Conservation (phyloP, 2,329 filamentous ascomycete genomes). For the Aspergillus phoenicis region DNA sequence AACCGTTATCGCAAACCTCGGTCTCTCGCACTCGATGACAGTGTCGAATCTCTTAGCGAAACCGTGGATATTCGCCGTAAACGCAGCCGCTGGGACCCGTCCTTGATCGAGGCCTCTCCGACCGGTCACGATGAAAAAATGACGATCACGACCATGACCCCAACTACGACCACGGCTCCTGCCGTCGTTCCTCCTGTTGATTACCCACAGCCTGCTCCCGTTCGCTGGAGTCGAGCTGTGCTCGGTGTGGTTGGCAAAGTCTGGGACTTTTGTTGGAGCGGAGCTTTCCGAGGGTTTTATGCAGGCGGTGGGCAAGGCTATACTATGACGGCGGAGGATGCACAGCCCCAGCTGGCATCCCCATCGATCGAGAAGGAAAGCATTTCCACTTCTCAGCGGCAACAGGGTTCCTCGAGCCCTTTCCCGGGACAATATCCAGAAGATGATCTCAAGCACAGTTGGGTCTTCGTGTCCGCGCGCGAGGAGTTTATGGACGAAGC, state of each 20-base stretch:
- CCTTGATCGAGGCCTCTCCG: constrained; percentile 27
- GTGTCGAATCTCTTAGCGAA: constrained; percentile 28
- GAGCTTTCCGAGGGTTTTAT: constrained; percentile 78
- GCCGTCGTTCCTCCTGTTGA: not conserved
- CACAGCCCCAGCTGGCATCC: constrained; percentile 12
- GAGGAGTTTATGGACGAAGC: constrained; percentile 26
- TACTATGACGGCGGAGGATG: constrained; percentile 48
- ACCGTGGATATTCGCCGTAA: constrained; percentile 32
- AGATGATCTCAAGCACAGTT: constrained; percentile 63
- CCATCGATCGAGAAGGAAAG: constrained; percentile 25
- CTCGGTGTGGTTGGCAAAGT: constrained; percentile 63
- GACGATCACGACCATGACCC: constrained; percentile 15
- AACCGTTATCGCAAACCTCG: constrained; percentile 43
- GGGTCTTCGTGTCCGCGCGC: constrained; percentile 63
- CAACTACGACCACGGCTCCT: constrained; percentile 14
- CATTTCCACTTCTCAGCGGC: not conserved
- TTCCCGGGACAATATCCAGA: constrained; percentile 59
- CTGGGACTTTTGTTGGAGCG: constrained; percentile 76
- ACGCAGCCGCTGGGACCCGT: constrained; percentile 36
- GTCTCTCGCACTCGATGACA: constrained; percentile 30
- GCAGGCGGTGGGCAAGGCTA: constrained; percentile 80
- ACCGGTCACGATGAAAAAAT: constrained; percentile 22
- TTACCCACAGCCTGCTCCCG: constrained; percentile 19
- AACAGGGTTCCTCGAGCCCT: constrained; percentile 41
- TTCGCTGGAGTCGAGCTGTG: constrained; percentile 46